phyloP scores from a whole-genome alignment of 441 rosid species.

The Cnidoscolus chayamansa region DNA sequence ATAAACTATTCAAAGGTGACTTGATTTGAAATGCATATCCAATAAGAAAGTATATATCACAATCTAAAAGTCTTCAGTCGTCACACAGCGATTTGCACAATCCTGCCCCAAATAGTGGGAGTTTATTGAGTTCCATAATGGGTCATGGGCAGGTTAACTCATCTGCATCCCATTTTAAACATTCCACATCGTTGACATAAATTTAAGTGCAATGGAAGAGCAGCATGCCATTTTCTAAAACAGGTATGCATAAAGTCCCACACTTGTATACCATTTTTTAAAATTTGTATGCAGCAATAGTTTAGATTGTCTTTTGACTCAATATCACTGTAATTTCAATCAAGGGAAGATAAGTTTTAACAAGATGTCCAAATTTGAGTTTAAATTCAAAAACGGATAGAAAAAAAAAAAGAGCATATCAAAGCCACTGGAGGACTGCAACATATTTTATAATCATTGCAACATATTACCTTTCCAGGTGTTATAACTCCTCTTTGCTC shows the following conservation, averaged over 20 bases:
- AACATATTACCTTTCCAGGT: slow-evolving; percentile 75
- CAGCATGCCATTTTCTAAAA: neutral
- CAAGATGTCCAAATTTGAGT: too few species aligned
- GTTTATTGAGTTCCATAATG: too few species aligned
- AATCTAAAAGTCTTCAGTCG: too few species aligned
- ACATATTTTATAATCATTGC: neutral
- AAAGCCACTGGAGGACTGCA: neutral
- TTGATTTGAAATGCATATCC: too few species aligned
- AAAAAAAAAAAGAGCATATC: neutral
- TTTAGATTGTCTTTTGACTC: slow-evolving; percentile 1
- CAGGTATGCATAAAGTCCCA: neutral
- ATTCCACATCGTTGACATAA: neutral
- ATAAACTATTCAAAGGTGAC: too few species aligned
- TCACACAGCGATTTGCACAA: too few species aligned
- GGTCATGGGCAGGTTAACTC: too few species aligned
- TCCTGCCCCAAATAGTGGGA: too few species aligned
- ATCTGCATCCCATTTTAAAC: neutral
- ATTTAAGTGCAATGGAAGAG: slow-evolving; percentile 6
- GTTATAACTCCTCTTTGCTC: slow-evolving; percentile 77
- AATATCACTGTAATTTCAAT: neutral
- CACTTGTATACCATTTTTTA: neutral
- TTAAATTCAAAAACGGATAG: too few species aligned
- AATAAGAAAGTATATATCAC: too few species aligned
- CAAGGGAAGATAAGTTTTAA: neutral
- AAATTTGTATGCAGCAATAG: neutral